Evolutionary conservation across 106 monocot genomes (phyloP), one percentile per base, ranked within the genome.

Genomic region (Allium cepa): DNA sequence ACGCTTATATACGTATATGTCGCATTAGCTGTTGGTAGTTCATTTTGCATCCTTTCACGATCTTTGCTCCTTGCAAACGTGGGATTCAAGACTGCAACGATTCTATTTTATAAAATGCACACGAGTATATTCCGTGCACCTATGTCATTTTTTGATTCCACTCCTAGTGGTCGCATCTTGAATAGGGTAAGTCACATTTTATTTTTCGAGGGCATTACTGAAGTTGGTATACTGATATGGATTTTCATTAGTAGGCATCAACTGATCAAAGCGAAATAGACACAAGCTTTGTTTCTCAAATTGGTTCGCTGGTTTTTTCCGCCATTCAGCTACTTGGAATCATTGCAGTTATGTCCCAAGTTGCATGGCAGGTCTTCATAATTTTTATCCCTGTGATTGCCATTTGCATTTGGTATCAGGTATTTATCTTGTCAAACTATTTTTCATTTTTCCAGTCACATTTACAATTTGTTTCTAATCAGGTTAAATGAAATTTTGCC

Each of bases 131-230:
- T 94, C 63, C 84, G 87, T 52, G 97, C 92, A 73, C 86, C 92
- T 0, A 97, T 97, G 92, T 84, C 91, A 27, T 97, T 88, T 73
- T 96, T 96, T 64, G 90, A 94, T 84, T 87, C 94, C 68, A 94
- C 90, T 46, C 94, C 94, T 7, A 94, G 84, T 50, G 90, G 90
- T 0, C 85, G 91, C 3, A 95, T 95, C 75, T 60, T 95, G 47
- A 95, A 81, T 65, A 82, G 94, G 56, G 94, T 91, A 79, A 81
- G 80, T 63, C 47, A 59, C 60, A 17, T 52, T 47, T 50, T 14
- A 27, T 9, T 51, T 67, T 68, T 16, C 61, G 14, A 53, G 70
- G 47, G 16, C 17, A 59, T 36, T 36, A 68, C 17, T 53, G 47
- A 57, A 36, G 36, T 36, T 36, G 5, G 36, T 36, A 36, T 17